Percentiles rank a stretch among this genome's conserved stretches.
phyloP scores from a whole-genome alignment of 2,329 filamentous ascomycete genomes.

The Fusarium siculi region DNA sequence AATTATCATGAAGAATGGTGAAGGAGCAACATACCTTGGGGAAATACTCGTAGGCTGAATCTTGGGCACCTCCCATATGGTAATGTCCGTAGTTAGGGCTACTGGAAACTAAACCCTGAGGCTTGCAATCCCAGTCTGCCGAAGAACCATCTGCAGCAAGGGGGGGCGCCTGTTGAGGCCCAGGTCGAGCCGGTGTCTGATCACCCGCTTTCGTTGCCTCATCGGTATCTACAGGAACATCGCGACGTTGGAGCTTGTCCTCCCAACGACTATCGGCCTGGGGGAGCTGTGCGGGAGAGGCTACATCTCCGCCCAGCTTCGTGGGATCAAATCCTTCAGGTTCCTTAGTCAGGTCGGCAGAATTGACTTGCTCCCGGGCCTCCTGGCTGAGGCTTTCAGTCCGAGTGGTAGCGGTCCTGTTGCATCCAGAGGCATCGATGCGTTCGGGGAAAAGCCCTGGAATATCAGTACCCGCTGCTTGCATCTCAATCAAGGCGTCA shows the following conservation, averaged over 20 bases:
- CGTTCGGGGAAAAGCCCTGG: conserved; percentile 83
- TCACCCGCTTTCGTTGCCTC: conserved; percentile 1
- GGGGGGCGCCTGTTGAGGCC: conserved; percentile 39
- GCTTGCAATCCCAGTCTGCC: conserved; percentile 61
- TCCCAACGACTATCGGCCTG: conserved; percentile 34
- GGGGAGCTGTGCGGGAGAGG: conserved; percentile 17
- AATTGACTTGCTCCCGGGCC: conserved; percentile 51
- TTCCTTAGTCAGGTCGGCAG: conserved; percentile 43
- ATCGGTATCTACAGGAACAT: neutral
- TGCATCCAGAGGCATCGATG: conserved; percentile 84
- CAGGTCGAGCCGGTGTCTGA: neutral
- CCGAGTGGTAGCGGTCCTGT: conserved; percentile 59
- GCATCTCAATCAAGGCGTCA: conserved; percentile 78
- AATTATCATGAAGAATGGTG: neutral
- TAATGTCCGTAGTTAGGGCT: conserved; percentile 59
- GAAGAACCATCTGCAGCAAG: conserved; percentile 50
- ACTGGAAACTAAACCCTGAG: conserved; percentile 67
- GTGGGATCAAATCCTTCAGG: conserved; percentile 43
- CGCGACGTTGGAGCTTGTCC: conserved; percentile 32
- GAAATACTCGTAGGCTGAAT: conserved; percentile 79
- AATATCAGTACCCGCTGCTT: conserved; percentile 74
- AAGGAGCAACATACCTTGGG: conserved; percentile 59
- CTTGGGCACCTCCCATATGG: conserved; percentile 72
- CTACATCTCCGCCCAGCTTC: conserved; percentile 1
- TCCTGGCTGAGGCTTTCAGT: conserved; percentile 47